Evolutionary conservation across 371 early-diverging fungal species (phyloP).

Genomic region (Mortierella sp.): DNA sequence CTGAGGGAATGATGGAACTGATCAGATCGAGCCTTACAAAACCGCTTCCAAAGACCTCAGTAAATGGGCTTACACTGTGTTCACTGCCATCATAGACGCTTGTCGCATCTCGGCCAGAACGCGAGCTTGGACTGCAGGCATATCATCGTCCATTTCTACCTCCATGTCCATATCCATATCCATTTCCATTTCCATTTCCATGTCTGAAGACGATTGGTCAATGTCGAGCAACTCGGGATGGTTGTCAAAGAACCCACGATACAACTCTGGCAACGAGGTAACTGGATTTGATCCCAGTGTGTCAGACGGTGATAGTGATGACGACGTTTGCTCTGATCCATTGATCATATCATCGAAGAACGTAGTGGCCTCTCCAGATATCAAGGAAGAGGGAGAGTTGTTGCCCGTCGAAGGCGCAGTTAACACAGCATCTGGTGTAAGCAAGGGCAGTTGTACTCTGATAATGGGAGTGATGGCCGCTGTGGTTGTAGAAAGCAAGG

Average conservation of each 20-base stretch:
- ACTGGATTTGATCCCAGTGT: slow-evolving; percentile 42
- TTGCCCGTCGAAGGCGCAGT: not conserved
- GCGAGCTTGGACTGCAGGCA: slow-evolving; percentile 36
- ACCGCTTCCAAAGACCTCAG: not conserved
- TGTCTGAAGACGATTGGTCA: slow-evolving; percentile 46
- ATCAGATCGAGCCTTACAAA: slow-evolving; percentile 3
- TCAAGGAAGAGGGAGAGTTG: not conserved
- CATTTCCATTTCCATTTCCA: slow-evolving; percentile 42
- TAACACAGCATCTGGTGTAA: too few relatives aligned
- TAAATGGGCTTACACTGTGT: not conserved
- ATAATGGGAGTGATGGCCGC: too few relatives aligned
- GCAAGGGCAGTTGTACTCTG: too few relatives aligned
- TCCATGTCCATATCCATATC: too few relatives aligned
- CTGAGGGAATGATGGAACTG: slow-evolving; percentile 11
- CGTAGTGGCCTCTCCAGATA: slow-evolving; percentile 48
- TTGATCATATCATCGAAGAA: slow-evolving; percentile 56
- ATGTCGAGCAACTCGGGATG: slow-evolving; percentile 51
- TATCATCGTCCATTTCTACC: too few relatives aligned
- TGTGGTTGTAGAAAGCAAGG: too few relatives aligned
- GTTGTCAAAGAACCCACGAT: slow-evolving; percentile 52
- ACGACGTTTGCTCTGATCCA: too few relatives aligned
- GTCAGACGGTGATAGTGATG: slow-evolving; percentile 44
- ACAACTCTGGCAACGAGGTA: slow-evolving; percentile 44
- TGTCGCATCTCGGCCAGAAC: slow-evolving; percentile 45
- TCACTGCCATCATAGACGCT: slow-evolving; percentile 25